Base-by-base conservation (phyloP, 1,139 yeast species). In the Zygoascus meyerae region DNA sequence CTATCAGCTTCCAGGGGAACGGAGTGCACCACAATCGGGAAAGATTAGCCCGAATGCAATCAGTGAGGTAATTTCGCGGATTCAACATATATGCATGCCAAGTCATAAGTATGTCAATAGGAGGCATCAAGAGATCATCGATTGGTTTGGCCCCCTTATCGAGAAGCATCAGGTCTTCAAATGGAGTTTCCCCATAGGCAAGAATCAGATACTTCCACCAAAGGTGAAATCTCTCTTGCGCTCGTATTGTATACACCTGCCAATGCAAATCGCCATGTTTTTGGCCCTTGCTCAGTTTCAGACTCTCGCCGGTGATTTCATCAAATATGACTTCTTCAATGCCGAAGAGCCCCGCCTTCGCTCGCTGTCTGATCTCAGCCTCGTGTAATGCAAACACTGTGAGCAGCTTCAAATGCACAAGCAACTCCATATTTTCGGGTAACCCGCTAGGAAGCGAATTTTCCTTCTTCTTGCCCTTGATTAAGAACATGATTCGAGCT, bases 51-150 rank as follows among this genome's bases (percentile, higher is more conserved):
- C 71, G 59, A 10, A 55, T 46, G 33, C 64, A 61, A 26, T 61
- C 62, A 40, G 68, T 71, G 48, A 66, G 62, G 46, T 55, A 64
- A 0, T 65, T 51, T 26, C 54, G 53, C 1, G 70, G 70, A 41
- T 63, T 64, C 46, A 67, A 54, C 52, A 64, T 48, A 46, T 63
- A 64, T 3, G 69, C 52, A 52, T 71, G 74, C 75, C 75, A 71
- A 1, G 71, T 70, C 67, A 71, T 61, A 8, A 70, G 45, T 4
- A 71, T 65, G 49, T 70, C 74, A 38, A 69, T 52, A 1, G 72
- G 72, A 1, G 73, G 72, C 29, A 67, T 44, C 52, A 34, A 16
- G 35, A 45, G 30, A 12, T 35, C 36, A 14, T 14, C 26, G 18
- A 31, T 34, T 14, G 36, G 37, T 14, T 44, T 14, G 34, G 28